Evolutionary conservation across 257 asterid species (phyloP).

Genomic region (Solanum raphanifolium): DNA sequence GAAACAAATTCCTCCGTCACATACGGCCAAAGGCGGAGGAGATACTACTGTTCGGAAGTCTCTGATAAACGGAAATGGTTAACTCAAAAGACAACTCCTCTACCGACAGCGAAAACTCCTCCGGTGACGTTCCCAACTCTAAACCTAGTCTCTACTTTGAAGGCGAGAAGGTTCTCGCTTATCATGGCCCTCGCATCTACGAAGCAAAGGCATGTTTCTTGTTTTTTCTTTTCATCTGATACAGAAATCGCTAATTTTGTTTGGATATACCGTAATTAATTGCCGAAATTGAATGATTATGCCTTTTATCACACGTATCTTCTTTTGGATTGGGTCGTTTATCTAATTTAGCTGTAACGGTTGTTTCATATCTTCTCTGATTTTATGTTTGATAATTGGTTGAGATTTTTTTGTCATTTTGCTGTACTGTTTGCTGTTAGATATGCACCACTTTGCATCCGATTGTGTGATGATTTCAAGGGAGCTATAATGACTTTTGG

Average conservation of each 20-base stretch:
- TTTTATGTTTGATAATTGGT: not conserved
- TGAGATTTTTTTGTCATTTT: not conserved
- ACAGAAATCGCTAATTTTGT: not conserved
- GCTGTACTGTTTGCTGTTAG: not conserved
- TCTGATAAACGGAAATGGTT: constrained; percentile 12
- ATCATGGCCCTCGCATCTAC: constrained; percentile 81
- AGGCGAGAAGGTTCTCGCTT: constrained; percentile 91
- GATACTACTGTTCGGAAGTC: not conserved
- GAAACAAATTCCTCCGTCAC: not conserved
- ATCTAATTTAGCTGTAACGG: not conserved
- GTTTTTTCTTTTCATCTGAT: not conserved
- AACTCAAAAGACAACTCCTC: constrained; percentile 54
- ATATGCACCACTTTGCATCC: not conserved
- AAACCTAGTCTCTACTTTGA: constrained; percentile 47
- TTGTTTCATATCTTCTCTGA: not conserved
- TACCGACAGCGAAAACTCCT: constrained; percentile 57
- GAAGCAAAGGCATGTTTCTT: constrained; percentile 42
- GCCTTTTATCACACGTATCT: not conserved
- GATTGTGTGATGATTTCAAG: not conserved
- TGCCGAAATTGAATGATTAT: not conserved
- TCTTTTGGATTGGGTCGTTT: not conserved
- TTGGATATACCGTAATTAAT: not conserved
- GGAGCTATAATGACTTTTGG: not conserved
- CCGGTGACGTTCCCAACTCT: constrained; percentile 55
- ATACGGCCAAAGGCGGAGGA: not conserved